Percentiles rank a stretch among this genome's conserved stretches.
Conservation (phyloP, 768 basidiomycete genomes). For the Lentinula detonsa region DNA sequence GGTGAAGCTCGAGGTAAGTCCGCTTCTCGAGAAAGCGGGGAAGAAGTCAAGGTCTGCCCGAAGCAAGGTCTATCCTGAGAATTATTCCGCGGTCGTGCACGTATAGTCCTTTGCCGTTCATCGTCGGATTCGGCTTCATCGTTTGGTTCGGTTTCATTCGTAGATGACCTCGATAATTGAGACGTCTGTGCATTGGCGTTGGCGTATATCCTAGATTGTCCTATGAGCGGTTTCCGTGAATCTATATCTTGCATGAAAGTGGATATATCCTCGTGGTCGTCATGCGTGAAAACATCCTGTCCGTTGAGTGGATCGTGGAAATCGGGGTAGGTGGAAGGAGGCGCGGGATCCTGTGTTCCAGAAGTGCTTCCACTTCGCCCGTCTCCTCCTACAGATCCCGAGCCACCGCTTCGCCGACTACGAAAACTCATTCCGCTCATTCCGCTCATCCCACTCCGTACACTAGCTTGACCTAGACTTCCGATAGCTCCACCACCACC, state of each 20-base stretch:
- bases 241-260: constrained; percentile 76
- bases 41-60: background rate
- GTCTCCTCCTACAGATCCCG: background rate
- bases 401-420: background rate
- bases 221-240: constrained; percentile 55
- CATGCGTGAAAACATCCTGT: background rate
- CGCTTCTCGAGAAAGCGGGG: background rate
- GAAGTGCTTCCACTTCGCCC: background rate
- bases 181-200: background rate
- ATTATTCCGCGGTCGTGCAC: background rate
- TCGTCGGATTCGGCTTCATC: constrained; percentile 5
- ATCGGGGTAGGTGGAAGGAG: background rate
- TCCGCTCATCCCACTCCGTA: background rate
- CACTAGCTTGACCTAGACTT: background rate
- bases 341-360: background rate
- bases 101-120: constrained; percentile 1
- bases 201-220: constrained; percentile 24
- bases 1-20: background rate
- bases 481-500: constrained; percentile 17
- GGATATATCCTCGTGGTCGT: constrained; percentile 73
- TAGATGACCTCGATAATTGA: background rate
- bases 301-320: background rate
- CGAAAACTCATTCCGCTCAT: background rate
- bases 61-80: background rate
- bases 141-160: background rate